These are phyloP conservation scores for Comarum palustre DNA, from an alignment of 306 rosid species.

Conservation along the genomic window DNA sequence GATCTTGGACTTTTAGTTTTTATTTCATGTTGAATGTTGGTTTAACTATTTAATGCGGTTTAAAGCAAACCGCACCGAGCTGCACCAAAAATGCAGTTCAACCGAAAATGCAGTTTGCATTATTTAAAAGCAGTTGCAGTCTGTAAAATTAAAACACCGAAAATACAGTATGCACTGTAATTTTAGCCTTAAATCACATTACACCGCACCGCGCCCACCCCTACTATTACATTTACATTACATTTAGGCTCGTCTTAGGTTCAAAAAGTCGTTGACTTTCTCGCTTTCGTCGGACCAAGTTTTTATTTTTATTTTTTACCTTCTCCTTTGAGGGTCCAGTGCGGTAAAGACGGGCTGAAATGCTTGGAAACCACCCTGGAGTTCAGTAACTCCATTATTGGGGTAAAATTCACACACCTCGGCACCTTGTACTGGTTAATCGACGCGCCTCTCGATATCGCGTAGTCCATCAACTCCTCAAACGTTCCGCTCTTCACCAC, in stretches of 20 bases:
- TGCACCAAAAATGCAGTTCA: no score
- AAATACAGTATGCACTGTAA: no score
- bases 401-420: conserved; percentile 59
- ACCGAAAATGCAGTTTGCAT: no score
- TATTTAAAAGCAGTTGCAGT: no score
- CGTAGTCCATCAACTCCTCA: conserved; percentile 62
- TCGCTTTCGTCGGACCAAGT: not conserved
- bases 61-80: no score
- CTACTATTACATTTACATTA: no score
- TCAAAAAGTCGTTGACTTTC: conserved; percentile 17
- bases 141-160: no score
- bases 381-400: conserved; percentile 52
- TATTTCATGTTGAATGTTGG: no score
- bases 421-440: conserved; percentile 62
- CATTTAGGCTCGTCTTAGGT: not conserved
- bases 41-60: no score
- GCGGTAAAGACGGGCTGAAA: conserved; percentile 48
- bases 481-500: conserved; percentile 50
- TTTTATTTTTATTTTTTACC: conserved; percentile 15
- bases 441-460: conserved; percentile 59
- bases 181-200: no score
- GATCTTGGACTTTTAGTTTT: no score
- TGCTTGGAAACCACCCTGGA: conserved; percentile 49
- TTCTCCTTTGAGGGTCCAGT: conserved; percentile 42
- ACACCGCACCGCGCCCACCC: no score